Evolutionary conservation across 352 stramenopile genomes (phyloP).

Genomic region (Phytophthora litchii): DNA sequence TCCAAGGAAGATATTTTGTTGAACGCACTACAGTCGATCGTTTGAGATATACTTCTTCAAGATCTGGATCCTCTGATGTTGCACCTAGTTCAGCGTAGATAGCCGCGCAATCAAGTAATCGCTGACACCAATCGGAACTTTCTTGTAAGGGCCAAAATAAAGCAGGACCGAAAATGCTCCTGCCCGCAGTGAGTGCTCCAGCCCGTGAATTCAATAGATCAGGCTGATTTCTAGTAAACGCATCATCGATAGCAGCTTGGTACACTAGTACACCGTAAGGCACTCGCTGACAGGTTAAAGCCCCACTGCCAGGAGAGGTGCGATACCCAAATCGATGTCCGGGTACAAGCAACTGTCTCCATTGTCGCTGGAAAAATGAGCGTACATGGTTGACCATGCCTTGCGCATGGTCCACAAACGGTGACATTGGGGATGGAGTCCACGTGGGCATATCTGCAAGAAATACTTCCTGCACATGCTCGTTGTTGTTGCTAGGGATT

Average conservation of each 20-base stretch:
- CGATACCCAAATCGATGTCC: slow-evolving; percentile 5
- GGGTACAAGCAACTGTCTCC: slow-evolving; percentile 9
- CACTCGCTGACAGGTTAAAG: slow-evolving; percentile 28
- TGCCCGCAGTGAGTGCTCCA: slow-evolving; percentile 10
- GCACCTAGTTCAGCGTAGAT: slow-evolving; percentile 12
- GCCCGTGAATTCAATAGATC: slow-evolving; percentile 26
- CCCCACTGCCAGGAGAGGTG: background rate
- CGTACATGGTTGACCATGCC: slow-evolving; percentile 11
- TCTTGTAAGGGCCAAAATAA: slow-evolving; percentile 35
- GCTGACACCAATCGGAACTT: slow-evolving; percentile 13
- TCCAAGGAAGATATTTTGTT: slow-evolving; percentile 65
- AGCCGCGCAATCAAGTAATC: slow-evolving; percentile 14
- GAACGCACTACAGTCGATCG: slow-evolving; percentile 25
- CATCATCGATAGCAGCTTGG: background rate
- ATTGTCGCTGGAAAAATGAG: slow-evolving; percentile 27
- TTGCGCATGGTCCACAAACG: slow-evolving; percentile 22
- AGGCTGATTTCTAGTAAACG: slow-evolving; percentile 5
- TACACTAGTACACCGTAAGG: slow-evolving; percentile 28
- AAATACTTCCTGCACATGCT: slow-evolving; percentile 45
- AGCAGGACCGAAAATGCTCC: slow-evolving; percentile 8
- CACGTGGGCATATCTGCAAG: slow-evolving; percentile 19
- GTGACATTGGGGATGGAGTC: slow-evolving; percentile 9
- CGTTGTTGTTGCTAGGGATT: slow-evolving; percentile 31
- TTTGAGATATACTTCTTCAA: slow-evolving; percentile 12
- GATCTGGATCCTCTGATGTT: background rate